Percentiles rank a stretch among this genome's conserved stretches.
phyloP scores from a whole-genome alignment of 2,329 filamentous ascomycete genomes.

The Emydomyces testavorans region DNA sequence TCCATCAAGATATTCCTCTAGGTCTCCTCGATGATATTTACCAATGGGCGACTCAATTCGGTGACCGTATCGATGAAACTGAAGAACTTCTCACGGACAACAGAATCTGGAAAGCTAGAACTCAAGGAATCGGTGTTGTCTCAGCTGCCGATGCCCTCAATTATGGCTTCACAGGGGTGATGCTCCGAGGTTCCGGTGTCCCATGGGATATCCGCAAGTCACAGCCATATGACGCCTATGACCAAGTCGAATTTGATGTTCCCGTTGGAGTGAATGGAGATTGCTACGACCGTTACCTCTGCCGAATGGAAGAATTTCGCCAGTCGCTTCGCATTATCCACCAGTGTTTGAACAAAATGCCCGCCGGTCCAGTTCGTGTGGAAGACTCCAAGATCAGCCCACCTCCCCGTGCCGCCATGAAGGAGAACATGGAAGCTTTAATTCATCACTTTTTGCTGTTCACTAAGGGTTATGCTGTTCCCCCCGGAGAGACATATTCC shows the following conservation, averaged over 20 bases:
- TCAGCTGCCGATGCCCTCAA: constrained; percentile 89
- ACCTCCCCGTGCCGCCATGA: constrained; percentile 94
- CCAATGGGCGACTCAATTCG: constrained; percentile 98
- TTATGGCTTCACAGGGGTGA: constrained; percentile 91
- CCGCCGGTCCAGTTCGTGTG: constrained; percentile 79
- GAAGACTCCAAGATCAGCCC: constrained; percentile 99
- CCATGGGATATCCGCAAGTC: constrained; percentile 96
- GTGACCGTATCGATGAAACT: constrained; percentile 95
- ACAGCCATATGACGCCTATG: constrained; percentile 94
- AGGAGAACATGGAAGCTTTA: constrained; percentile 99
- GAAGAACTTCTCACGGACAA: constrained; percentile 98
- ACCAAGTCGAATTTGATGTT: constrained; percentile 94
- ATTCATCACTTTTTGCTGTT: constrained; percentile 99
- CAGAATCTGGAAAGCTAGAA: constrained; percentile 94
- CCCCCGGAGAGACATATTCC: constrained; percentile 94
- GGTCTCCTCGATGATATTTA: constrained; percentile 97
- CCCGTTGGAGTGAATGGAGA: constrained; percentile 94
- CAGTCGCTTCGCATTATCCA: constrained; percentile 96
- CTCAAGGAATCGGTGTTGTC: constrained; percentile 84
- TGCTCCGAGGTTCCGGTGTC: constrained; percentile 92
- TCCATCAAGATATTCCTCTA: constrained; percentile 86
- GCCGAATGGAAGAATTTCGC: constrained; percentile 98
- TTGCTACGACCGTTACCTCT: constrained; percentile 98
- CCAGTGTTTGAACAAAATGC: constrained; percentile 99
- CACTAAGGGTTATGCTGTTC: constrained; percentile 96